phyloP scores from a whole-genome alignment of 495 filamentous ascomycete species.

The Sabuloglossum arenarium region DNA sequence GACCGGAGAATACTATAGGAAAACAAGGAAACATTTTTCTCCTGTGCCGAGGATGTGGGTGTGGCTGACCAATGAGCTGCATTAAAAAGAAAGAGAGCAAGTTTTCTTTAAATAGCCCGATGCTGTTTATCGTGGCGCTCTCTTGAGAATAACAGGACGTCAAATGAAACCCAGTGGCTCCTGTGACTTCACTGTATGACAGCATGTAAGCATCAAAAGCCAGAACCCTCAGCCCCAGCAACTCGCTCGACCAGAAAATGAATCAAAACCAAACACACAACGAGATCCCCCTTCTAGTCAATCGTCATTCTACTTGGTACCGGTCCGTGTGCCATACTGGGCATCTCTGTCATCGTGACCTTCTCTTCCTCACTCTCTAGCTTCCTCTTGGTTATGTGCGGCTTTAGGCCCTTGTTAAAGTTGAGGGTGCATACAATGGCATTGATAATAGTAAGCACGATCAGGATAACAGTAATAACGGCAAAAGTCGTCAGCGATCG shows the following conservation, averaged over 20 bases:
- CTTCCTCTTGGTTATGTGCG: constrained; percentile 52
- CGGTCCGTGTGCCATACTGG: constrained; percentile 27
- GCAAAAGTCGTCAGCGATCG: constrained; percentile 80
- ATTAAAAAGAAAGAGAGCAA: neutral
- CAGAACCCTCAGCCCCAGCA: neutral
- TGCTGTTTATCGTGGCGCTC: neutral
- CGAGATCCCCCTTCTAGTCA: constrained; percentile 30
- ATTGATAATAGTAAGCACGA: constrained; percentile 75
- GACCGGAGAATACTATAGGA: neutral
- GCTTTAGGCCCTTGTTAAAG: constrained; percentile 79
- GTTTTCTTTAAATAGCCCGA: neutral
- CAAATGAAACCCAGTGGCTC: neutral
- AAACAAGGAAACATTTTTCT: neutral
- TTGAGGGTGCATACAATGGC: constrained; percentile 73
- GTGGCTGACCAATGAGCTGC: neutral
- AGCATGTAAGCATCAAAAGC: neutral
- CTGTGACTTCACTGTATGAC: neutral
- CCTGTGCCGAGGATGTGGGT: neutral
- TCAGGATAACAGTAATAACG: constrained; percentile 71
- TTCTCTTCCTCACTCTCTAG: constrained; percentile 44
- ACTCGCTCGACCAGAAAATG: neutral
- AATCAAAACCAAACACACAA: neutral
- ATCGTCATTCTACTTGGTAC: constrained; percentile 69
- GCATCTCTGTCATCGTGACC: constrained; percentile 46
- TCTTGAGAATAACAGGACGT: neutral